Conservation (phyloP, 2,329 filamentous ascomycete genomes). For the Reticulascus tulasneorum region DNA sequence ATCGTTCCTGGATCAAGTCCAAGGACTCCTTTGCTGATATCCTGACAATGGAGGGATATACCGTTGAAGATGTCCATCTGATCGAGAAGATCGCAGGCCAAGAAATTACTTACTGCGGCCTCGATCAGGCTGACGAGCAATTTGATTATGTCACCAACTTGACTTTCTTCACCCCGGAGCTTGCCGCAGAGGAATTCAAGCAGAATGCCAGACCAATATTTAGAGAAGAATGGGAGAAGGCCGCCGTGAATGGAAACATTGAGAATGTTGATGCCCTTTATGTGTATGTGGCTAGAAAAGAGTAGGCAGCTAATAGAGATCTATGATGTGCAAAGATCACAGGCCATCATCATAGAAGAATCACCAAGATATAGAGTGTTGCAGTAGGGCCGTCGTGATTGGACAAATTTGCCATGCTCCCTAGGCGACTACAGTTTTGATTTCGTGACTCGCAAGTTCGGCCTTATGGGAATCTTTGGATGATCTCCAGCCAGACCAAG, state of each 20-base stretch:
- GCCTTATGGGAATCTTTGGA: slow-evolving; percentile 43
- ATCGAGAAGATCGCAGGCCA: slow-evolving; percentile 22
- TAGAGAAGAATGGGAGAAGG: slow-evolving; percentile 23
- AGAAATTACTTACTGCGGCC: slow-evolving; percentile 16
- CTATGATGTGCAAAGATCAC: no score
- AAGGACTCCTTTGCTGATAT: slow-evolving; percentile 21
- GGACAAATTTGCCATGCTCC: slow-evolving; percentile 10
- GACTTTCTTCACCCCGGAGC: slow-evolving; percentile 15
- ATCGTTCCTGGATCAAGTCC: slow-evolving; percentile 24
- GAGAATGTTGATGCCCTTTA: slow-evolving; percentile 23
- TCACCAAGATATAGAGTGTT: no score
- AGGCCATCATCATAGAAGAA: no score
- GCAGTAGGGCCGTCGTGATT: no score
- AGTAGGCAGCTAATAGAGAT: not conserved
- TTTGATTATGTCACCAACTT: slow-evolving; percentile 21
- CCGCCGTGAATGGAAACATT: slow-evolving; percentile 24
- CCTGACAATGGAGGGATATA: slow-evolving; percentile 22
- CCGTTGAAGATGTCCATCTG: slow-evolving; percentile 19
- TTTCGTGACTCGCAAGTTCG: slow-evolving; percentile 26
- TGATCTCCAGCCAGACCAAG: slow-evolving; percentile 56
- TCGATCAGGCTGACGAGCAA: slow-evolving; percentile 23
- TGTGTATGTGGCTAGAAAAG: slow-evolving; percentile 23
- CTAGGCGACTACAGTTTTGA: slow-evolving; percentile 37
- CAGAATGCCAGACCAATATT: slow-evolving; percentile 21
- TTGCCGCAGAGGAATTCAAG: slow-evolving; percentile 18